A percentile compares a stretch with the other conserved stretches of the same genome.
Evolutionary conservation across 2,329 filamentous ascomycete species (phyloP).

Genomic region (Lasiodiplodia gonubiensis): DNA sequence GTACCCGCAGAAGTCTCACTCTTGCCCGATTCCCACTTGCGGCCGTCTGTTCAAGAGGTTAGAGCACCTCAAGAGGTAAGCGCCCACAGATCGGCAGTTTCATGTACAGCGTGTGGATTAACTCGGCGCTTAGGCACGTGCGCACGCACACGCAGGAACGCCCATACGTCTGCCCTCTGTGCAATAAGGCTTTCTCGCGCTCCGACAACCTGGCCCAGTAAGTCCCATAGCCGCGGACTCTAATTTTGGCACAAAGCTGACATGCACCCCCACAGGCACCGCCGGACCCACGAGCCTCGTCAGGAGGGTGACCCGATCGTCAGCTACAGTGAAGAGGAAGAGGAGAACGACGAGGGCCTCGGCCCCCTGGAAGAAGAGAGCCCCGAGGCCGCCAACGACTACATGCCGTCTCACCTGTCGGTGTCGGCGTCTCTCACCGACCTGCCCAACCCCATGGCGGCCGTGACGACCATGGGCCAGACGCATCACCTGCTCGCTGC

Average conservation of each 20-base stretch:
- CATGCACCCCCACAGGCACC: conserved; percentile 58
- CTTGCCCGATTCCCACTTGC: conserved; percentile 98
- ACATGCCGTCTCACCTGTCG: conserved; percentile 51
- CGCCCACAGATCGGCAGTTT: conserved; percentile 40
- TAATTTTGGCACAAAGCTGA: conserved; percentile 28
- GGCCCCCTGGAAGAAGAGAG: conserved; percentile 82
- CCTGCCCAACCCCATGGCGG: conserved; percentile 43
- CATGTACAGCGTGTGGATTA: conserved; percentile 29
- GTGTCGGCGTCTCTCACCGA: conserved; percentile 43
- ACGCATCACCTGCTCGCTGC: conserved; percentile 51
- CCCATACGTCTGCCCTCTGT: conserved; percentile 95
- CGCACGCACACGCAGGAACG: conserved; percentile 99
- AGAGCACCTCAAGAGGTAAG: conserved; percentile 98
- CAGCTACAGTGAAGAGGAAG: conserved; percentile 78
- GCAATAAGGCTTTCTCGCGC: conserved; percentile 97
- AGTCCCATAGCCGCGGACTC: conserved; percentile 39
- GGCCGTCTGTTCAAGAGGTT: conserved; percentile 97
- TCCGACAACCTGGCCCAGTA: conserved; percentile 99
- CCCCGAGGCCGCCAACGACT: conserved; percentile 71
- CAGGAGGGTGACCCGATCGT: conserved; percentile 68
- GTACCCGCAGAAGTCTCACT: conserved; percentile 97
- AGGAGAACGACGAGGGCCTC: conserved; percentile 86
- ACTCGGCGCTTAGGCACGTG: conserved; percentile 76
- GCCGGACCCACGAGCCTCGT: conserved; percentile 80
- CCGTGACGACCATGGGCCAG: conserved; percentile 46